Evolutionary conservation across 2,329 filamentous ascomycete species (phyloP), one percentile per base, ranked within the genome.

Genomic region (Nigrospora osmanthi): DNA sequence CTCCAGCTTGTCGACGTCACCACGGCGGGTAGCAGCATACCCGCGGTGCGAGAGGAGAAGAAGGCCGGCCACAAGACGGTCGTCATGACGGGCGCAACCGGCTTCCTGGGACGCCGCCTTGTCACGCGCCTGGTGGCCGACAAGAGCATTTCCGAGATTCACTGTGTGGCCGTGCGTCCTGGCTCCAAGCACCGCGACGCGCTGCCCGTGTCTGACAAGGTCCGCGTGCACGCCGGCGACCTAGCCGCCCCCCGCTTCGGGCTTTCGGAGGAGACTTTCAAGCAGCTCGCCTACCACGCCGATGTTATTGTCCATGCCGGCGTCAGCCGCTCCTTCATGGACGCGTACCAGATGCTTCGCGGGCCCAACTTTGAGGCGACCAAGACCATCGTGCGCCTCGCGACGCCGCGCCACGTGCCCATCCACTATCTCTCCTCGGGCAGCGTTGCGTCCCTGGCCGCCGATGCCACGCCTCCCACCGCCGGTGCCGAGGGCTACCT

Each of bases 141-240:
- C 9, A n/a, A 38, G 0, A 28, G 36, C 3, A 37, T 57, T 3
- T 13, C 36, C 5, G 32, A 35, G 5, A 43, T 57, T 4, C 46
- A 54, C 36, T 56, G 55, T 42, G 16, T 57, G 2, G 53, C 50
- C 1, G 46, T 57, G 3, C 47, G 54, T 19, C n/a, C n/a, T 11
- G 14, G 6, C 6, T 17, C 36, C 36, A 38, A 19, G 14, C 14
- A 38, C n/a, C 14, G 36, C 36, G 36, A 4, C 36, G 36, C n/a
- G 7, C 34, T 14, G 14, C 14, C 34, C 4, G 14, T 6, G 5
- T n/a, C 13, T 6, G 17, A n/a, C 14, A 38, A 38, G 36, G 6
- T 38, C 14, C 14, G 12, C 14, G 16, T 38, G 12, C 36, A 38
- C 36, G n/a, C 14, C 36, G 36, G 36, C 36, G 36, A 38, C 16